Base-by-base conservation (phyloP, 116 monocot genomes). In the Dioscorea cayenensis region DNA sequence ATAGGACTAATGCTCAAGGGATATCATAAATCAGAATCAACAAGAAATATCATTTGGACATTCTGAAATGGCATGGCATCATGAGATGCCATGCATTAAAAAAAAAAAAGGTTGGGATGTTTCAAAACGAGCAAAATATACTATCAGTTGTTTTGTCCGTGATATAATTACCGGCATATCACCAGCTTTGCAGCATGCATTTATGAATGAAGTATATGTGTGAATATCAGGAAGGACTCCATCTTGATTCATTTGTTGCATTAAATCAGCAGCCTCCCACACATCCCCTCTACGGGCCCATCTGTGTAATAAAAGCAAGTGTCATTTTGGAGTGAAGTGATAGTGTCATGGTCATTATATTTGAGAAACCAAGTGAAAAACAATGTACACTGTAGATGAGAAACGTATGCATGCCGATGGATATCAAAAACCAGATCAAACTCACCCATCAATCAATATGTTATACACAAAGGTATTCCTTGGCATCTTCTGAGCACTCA, bases 231-330 rank as follows among this genome's bases (percentile, higher is more conserved):
- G 90, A 64, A 75, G 66, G 60, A 93, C 81, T 60, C 88, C 90
- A 67, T 92, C 96, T 66, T 71, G 75, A 71, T 93, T 90, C 93
- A 97, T 97, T 77, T 97, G 97, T 70, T 97, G 85, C 75, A 97
- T 85, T 61, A 97, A 78, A 76, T 97, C 97, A 49, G 84, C 84
- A 67, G 93, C 97, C 68, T 92, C 97, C 97, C 97, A 97, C 55
- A 97, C 87, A 75, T 97, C 96, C 51, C 96, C 97, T 86, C 97
- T 90, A 66, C 93, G 71, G 36, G 97, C 93, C 96, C 97, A 93
- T 75, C 97, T 97, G 80, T 66, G 76, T 35, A 10, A 28, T 29
- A 60, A 76, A 71, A 43, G 28, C 22, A 37, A 36, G 36, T 28
- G 58, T 51, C 5, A 71, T 19, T 36, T 51, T n/a, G 10, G 55